Percentiles rank a stretch among this genome's conserved stretches.
Conservation (phyloP, 306 rosid species). For the Cicer cuneatum region DNA sequence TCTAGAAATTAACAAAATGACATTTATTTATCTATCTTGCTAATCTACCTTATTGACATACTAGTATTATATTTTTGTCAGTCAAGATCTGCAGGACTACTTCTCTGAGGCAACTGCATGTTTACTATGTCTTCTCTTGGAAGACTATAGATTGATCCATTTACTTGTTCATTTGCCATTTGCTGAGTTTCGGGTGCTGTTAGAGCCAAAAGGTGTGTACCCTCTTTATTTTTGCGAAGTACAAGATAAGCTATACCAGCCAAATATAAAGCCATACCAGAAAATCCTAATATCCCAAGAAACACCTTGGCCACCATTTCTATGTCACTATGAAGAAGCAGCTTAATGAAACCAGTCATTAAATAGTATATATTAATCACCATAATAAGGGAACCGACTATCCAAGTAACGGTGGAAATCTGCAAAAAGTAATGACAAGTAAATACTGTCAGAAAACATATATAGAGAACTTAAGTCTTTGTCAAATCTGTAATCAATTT, state of each 20-base stretch:
- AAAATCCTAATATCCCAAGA: slow-evolving; percentile 82
- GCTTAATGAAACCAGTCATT: slow-evolving; percentile 64
- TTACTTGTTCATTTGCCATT: slow-evolving; percentile 53
- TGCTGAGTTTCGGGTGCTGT: slow-evolving; percentile 68
- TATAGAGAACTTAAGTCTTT: not conserved
- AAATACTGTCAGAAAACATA: slow-evolving; percentile 34
- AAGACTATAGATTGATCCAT: slow-evolving; percentile 50
- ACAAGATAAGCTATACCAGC: slow-evolving; percentile 79
- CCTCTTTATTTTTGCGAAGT: slow-evolving; percentile 67
- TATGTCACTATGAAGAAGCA: slow-evolving; percentile 70
- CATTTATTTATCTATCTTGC: slow-evolving; percentile 34
- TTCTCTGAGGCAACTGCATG: slow-evolving; percentile 94
- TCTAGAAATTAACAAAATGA: slow-evolving; percentile 37
- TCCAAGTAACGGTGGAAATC: slow-evolving; percentile 80
- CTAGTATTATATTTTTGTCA: slow-evolving; percentile 39
- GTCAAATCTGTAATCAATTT: not conserved
- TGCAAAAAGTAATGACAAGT: slow-evolving; percentile 48
- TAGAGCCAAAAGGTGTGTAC: slow-evolving; percentile 66
- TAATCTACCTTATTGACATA: slow-evolving; percentile 22
- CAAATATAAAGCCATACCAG: slow-evolving; percentile 77
- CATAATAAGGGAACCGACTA: slow-evolving; percentile 71
- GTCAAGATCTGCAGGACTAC: slow-evolving; percentile 56
- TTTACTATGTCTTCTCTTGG: slow-evolving; percentile 82
- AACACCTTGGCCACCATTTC: slow-evolving; percentile 58
- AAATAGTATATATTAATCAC: slow-evolving; percentile 81